Conservation (phyloP, 2,329 filamentous ascomycete species). For the Pleoardoris graminearum region DNA sequence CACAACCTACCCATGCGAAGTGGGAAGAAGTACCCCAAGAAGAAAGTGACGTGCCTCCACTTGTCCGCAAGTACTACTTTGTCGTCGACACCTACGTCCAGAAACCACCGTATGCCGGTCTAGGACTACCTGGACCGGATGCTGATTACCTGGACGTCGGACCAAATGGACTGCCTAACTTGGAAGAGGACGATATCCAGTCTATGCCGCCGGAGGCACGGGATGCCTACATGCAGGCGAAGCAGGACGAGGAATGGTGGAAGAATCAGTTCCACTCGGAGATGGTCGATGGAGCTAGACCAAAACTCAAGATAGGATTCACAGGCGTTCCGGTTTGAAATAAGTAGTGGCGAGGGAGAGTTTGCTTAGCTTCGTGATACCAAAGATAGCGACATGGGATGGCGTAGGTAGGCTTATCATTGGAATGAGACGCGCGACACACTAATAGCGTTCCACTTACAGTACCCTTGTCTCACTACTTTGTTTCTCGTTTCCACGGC, state of each 20-base stretch:
- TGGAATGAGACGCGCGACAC: background rate
- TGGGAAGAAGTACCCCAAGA: slow-evolving; percentile 71
- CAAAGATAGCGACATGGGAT: slow-evolving; percentile 11
- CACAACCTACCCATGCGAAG: slow-evolving; percentile 85
- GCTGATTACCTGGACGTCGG: slow-evolving; percentile 55
- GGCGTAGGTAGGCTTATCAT: slow-evolving; percentile 7
- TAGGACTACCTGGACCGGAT: slow-evolving; percentile 64
- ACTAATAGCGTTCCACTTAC: background rate
- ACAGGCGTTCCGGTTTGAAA: slow-evolving; percentile 54
- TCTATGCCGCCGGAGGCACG: slow-evolving; percentile 72
- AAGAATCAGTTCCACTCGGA: slow-evolving; percentile 75
- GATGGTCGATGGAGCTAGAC: slow-evolving; percentile 55
- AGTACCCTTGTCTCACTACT: background rate
- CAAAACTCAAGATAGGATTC: slow-evolving; percentile 53
- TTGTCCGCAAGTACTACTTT: slow-evolving; percentile 64
- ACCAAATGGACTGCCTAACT: slow-evolving; percentile 61
- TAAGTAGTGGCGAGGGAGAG: slow-evolving; percentile 1
- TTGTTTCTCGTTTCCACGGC: background rate
- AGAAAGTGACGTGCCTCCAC: slow-evolving; percentile 53
- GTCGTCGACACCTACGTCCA: slow-evolving; percentile 65
- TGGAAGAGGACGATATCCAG: slow-evolving; percentile 67
- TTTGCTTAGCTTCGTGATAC: slow-evolving; percentile 12
- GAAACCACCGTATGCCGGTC: slow-evolving; percentile 60
- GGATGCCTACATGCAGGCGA: slow-evolving; percentile 69
- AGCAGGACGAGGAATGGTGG: slow-evolving; percentile 69